Evolutionary conservation across 228 moss, liverwort and hornwort genomes (phyloP), one percentile per base, ranked within the genome.

Genomic region (Sphagnum magellanicum): DNA sequence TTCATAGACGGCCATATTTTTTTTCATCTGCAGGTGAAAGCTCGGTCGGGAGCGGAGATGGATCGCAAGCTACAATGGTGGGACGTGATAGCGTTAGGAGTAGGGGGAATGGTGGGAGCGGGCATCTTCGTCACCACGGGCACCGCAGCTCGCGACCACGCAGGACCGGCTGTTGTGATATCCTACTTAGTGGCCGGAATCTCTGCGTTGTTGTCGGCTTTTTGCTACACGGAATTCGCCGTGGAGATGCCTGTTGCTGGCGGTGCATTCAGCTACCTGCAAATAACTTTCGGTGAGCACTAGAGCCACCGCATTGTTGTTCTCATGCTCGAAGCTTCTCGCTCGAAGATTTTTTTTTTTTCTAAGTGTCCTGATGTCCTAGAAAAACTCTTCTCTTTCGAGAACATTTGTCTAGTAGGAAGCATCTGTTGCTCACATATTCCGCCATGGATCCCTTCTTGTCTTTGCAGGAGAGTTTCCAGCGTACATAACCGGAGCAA

Each of bases 61-160:
- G 81, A 77, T 63, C 81, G 91, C 74, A 86, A 76, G 49, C 76
- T 97, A 83, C 86, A 87, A 62, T 97, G 96, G 96, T 97, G 91
- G 79, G 93, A 97, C 72, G 84, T 93, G 5, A 83, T 90, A 61
- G 88, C 83, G n/a, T 79, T 97, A 77, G 96, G 96, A 5, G 96
- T 97, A 61, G 96, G 96, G 5, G 96, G 96, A 5, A 97, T 97
- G 96, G 79, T 97, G 49, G 96, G 96, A 0, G 89, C 96, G 5
- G 96, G 96, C 61, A 87, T 93, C 67, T 97, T 97, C 51, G 96
- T 97, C 62, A 87, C 93, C 61, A 93, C 96, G 0, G 96, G 96
- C 8, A 79, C 69, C 72, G 96, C 91, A 0, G 96, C 96, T 4
- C 91, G 79, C 60, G 79, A 71, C 17, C 73, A 67, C 76, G 89